Evolutionary conservation across 495 filamentous ascomycete species (phyloP).

Genomic region (Penicillium atrosanguineum): DNA sequence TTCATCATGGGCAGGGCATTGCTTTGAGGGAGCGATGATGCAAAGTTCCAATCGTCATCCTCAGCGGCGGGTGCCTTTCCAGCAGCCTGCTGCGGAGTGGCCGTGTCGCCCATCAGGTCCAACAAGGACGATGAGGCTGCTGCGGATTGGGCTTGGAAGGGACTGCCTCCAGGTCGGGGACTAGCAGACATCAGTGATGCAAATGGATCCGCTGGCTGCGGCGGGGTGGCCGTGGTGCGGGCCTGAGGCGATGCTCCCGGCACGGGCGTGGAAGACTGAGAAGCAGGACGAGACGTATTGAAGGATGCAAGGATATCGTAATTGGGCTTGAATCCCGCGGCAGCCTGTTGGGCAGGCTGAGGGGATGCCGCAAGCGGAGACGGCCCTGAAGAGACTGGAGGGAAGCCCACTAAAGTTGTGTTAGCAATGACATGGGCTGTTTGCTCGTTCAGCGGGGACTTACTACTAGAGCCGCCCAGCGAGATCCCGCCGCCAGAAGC

Average conservation of each 20-base stretch:
- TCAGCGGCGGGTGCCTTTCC: slow-evolving; percentile 27
- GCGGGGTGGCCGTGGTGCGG: slow-evolving; percentile 38
- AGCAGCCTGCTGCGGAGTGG: slow-evolving; percentile 18
- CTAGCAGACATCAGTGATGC: slow-evolving; percentile 63
- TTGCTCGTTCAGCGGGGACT: slow-evolving; percentile 42
- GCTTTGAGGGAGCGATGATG: slow-evolving; percentile 75
- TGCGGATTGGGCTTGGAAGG: slow-evolving; percentile 27
- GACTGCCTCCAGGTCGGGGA: slow-evolving; percentile 38
- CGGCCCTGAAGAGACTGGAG: slow-evolving; percentile 21
- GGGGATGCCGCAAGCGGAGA: slow-evolving; percentile 27
- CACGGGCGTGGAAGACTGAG: slow-evolving; percentile 49
- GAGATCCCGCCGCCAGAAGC: slow-evolving; percentile 81
- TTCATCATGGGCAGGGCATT: slow-evolving; percentile 53
- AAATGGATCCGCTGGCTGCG: slow-evolving; percentile 59
- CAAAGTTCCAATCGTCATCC: slow-evolving; percentile 90
- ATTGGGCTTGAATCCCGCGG: slow-evolving; percentile 44
- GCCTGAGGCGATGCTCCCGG: slow-evolving; percentile 29
- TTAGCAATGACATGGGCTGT: background rate
- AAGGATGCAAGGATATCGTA: slow-evolving; percentile 63
- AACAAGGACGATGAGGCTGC: slow-evolving; percentile 43
- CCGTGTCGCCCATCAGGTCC: slow-evolving; percentile 33
- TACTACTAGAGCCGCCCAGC: slow-evolving; percentile 67
- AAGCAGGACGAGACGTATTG: slow-evolving; percentile 41
- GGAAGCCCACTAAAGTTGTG: slow-evolving; percentile 25
- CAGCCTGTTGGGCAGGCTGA: slow-evolving; percentile 32